phyloP scores from a whole-genome alignment of 169 alveolate genomes.

The Plasmodium fragile region DNA sequence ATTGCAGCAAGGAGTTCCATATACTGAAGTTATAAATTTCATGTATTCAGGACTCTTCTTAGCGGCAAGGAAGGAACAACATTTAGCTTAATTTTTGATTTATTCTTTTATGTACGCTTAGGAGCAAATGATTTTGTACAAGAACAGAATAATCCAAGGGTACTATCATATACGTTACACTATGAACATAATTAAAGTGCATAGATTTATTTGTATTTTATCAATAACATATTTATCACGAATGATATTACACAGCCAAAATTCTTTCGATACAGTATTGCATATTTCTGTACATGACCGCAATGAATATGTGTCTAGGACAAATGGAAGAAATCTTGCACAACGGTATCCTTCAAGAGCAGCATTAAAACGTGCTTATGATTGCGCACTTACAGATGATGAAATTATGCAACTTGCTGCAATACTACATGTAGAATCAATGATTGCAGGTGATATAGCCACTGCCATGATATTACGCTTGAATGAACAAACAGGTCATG shows the following conservation, averaged over 20 bases:
- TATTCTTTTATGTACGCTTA: neutral
- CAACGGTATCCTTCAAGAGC: neutral
- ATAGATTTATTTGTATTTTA: neutral
- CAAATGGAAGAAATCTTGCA: slow-evolving; percentile 5
- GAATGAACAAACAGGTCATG: neutral
- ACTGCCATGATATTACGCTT: neutral
- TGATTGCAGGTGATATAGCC: neutral
- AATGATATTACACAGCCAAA: neutral
- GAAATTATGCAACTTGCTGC: neutral
- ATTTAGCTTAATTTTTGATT: neutral
- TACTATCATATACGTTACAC: neutral
- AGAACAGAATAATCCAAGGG: neutral
- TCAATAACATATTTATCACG: neutral
- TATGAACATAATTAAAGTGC: slow-evolving; percentile 10
- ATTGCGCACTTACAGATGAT: slow-evolving; percentile 2
- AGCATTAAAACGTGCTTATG: neutral
- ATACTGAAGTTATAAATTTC: neutral
- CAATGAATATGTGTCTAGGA: neutral
- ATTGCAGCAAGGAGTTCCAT: neutral
- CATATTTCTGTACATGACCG: neutral
- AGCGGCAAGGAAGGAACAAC: neutral
- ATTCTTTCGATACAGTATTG: neutral
- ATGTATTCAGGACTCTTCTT: neutral
- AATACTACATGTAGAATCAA: neutral
- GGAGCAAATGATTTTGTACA: neutral